Percentiles rank a stretch among this genome's conserved stretches.
Conservation (phyloP, 257 asterid species). For the Lycium barbarum region DNA sequence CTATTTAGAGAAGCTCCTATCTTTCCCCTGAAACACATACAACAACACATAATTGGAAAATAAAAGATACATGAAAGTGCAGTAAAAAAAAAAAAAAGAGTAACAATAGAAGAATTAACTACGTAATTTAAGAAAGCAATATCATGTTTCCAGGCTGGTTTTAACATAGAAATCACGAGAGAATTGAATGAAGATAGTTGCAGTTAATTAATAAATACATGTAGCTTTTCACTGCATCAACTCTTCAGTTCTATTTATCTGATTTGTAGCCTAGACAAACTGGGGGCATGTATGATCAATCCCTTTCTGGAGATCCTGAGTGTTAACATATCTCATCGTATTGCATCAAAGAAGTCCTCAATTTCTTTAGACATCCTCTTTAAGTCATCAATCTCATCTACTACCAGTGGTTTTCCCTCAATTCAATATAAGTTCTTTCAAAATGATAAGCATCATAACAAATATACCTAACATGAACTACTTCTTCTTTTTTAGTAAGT, state of each 20-base stretch:
- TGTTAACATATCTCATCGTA: background rate
- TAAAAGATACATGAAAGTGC: background rate
- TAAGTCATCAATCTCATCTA: background rate
- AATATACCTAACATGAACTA: background rate
- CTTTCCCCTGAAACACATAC: constrained; percentile 63
- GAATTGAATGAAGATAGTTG: constrained; percentile 17
- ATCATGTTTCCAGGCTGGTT: background rate
- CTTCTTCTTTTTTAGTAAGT: background rate
- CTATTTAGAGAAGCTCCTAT: constrained; percentile 80
- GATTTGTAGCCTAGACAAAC: constrained; percentile 4
- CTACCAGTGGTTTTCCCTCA: background rate
- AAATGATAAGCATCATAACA: background rate
- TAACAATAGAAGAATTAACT: background rate
- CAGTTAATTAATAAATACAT: background rate
- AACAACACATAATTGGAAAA: background rate
- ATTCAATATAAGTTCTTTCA: background rate
- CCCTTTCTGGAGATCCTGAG: background rate
- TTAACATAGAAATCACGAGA: constrained; percentile 18
- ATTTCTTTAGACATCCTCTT: constrained; percentile 3
- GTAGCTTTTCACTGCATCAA: background rate
- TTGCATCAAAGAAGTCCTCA: constrained; percentile 17
- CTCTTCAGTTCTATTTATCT: background rate
- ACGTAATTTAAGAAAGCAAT: background rate
- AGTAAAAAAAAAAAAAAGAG: background rate
- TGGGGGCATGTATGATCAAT: background rate